Percentiles rank a stretch among this genome's conserved stretches.
phyloP scores from a whole-genome alignment of 768 basidiomycete species.

The Naganishia kalamii region DNA sequence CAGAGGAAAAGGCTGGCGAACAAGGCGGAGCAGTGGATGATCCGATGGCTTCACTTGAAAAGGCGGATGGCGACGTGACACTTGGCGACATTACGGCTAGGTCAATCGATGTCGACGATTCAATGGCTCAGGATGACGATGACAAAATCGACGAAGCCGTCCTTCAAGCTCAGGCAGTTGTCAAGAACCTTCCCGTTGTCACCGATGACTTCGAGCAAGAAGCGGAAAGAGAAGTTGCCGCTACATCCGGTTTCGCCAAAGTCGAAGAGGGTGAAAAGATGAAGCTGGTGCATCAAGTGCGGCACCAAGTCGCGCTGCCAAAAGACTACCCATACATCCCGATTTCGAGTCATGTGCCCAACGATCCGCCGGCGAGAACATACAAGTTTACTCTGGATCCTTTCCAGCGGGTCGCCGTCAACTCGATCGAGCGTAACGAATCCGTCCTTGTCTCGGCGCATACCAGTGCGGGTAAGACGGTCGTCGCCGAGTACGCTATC shows the following conservation, averaged over 20 bases:
- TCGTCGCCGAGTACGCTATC: constrained; percentile 98
- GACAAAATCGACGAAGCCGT: constrained; percentile 20
- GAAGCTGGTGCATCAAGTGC: constrained; percentile 47
- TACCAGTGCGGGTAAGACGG: constrained; percentile 98
- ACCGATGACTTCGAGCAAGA: constrained; percentile 93
- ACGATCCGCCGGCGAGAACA: constrained; percentile 78
- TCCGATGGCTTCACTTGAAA: constrained; percentile 25
- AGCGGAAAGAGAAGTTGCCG: constrained; percentile 82
- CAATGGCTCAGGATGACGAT: constrained; percentile 9
- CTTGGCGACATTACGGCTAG: constrained; percentile 25
- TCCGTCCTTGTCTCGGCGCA: constrained; percentile 96
- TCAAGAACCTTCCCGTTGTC: constrained; percentile 60
- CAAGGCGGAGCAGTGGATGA: constrained; percentile 9
- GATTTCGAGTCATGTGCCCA: constrained; percentile 83
- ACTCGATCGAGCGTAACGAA: constrained; percentile 94
- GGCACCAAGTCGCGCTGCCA: constrained; percentile 68
- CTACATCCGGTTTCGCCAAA: constrained; percentile 77
- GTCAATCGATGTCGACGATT: constrained; percentile 2
- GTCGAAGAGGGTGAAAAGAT: constrained; percentile 40
- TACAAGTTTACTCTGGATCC: constrained; percentile 97
- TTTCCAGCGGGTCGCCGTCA: constrained; percentile 89
- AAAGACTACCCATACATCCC: constrained; percentile 83
- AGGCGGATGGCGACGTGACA: constrained; percentile 14
- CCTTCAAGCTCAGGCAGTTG: constrained; percentile 10
- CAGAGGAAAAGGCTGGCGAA: neutral